Evolutionary conservation across 2,329 filamentous ascomycete species (phyloP), one percentile per base, ranked within the genome.

Genomic region (Fusarium citri): DNA sequence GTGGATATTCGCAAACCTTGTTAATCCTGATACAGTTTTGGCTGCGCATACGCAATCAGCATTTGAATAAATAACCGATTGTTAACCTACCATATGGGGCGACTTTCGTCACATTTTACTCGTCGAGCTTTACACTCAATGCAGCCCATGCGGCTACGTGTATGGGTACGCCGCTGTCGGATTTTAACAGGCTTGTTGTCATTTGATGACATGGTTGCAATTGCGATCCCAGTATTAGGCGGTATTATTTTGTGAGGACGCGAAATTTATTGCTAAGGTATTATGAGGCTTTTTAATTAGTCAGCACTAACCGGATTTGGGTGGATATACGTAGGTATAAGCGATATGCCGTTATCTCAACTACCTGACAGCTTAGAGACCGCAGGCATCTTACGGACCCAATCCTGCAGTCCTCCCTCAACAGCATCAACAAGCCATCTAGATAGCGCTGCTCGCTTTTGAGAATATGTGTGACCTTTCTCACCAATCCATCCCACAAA

Each of bases 101-200:
- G 61, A 16, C 34, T 18, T 31, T 64, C 61, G 43, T 45, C 61
- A 50, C 61, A 64, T n/a, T 50, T 42, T 11, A 64, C 49, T 18
- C 61, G 53, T 7, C 61, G 58, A 15, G 9, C 20, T 2, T 45
- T 50, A 23, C 61, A 64, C 37, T 64, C 61, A 2, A 30, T 16
- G 37, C 61, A 64, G 14, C 61, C 61, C 8, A 10, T 56, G 15
- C 61, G 49, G 22, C 61, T 64, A 8, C 61, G 61, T 16, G 61
- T 64, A 37, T 64, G 61, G 9, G 60, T 28, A 4, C 58, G 57
- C 7, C 60, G 57, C 23, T 63, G 60, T 42, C 60, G 48, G 34
- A 16, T 10, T 55, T 64, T 64, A 16, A 1, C 23, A 23, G 22
- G 23, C 25, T 47, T 63, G 12, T 18, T 37, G 10, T 48, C 28